Percentiles rank a stretch among this genome's conserved stretches.
Conservation (phyloP, 2,329 filamentous ascomycete genomes). For the Aspergillus pseudoviridinutans region DNA sequence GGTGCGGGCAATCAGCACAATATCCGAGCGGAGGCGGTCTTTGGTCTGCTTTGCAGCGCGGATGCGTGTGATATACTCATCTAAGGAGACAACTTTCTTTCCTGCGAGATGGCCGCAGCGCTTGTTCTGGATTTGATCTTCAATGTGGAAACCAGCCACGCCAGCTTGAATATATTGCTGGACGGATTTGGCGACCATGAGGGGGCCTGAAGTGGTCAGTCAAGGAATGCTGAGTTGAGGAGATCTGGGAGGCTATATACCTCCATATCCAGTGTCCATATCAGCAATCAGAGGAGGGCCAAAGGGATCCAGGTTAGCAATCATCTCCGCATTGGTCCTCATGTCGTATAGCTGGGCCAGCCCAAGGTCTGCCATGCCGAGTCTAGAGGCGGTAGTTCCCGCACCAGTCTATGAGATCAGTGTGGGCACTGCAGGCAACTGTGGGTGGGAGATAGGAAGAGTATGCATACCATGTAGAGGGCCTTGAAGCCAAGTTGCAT, state of each 20-base stretch:
- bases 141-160: constrained; percentile 55
- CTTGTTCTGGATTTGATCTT: constrained; percentile 51
- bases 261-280: constrained; percentile 53
- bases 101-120: constrained; percentile 39
- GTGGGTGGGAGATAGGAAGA: background rate
- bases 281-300: constrained; percentile 57
- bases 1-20: constrained; percentile 43
- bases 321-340: constrained; percentile 60
- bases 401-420: constrained; percentile 52
- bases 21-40: constrained; percentile 35
- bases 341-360: constrained; percentile 61
- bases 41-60: constrained; percentile 34
- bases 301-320: constrained; percentile 54
- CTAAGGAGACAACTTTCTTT: constrained; percentile 35
- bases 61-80: constrained; percentile 33
- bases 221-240: too few species aligned
- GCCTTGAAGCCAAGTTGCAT: constrained; percentile 60
- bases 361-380: constrained; percentile 62
- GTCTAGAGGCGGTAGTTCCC: constrained; percentile 57
- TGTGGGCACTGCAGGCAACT: background rate
- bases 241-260: constrained; percentile 14
- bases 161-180: constrained; percentile 49
- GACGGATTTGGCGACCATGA: constrained; percentile 47
- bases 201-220: constrained; percentile 29
- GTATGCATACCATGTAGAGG: constrained; percentile 59